Evolutionary conservation across 2,329 filamentous ascomycete genomes (phyloP), one percentile per base, ranked within the genome.

Genomic region (Hortaea sp.): DNA sequence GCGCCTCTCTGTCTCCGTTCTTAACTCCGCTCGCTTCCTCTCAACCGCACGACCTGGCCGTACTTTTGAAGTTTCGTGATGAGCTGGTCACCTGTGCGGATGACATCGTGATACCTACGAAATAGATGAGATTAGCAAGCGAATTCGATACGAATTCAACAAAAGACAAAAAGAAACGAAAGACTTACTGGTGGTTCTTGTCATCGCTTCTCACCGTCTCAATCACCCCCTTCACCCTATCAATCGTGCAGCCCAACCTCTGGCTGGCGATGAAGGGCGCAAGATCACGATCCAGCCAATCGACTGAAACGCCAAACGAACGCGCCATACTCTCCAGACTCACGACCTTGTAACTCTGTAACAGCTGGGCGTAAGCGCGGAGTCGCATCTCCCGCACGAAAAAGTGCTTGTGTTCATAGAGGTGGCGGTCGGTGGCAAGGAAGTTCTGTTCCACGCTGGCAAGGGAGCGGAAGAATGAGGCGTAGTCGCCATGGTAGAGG

Each of bases 31-130:
- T 98, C 92, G 64, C 90, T 97, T 37, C 92, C 92, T 60, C 92
- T 81, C 69, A 98, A 75, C 63, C 92, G 80, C 54, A 98, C 92
- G 2, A 92, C 85, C 70, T 98, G 92, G 39, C 92, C 92, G 67
- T 98, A 98, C 76, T 98, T 98, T 72, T 98, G 92, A 57, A 98
- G 75, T 77, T 98, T 98, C 48, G 92, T 98, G 66, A 98, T 97
- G 53, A 98, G 77, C 69, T 94, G 86, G 68, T 98, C 92, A 30
- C 92, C 92, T 66, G 97, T 92, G 72, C 92, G 92, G 51, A 98
- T 88, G 34, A 97, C 88, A 60, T 98, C 92, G 59, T 89, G 85
- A 70, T 98, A 98, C 35, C 62, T 65, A 43, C 3, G 20, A 10
- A 20, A 7, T 7, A n/a, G 41, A 39, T 20, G 5, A 11, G 4